Evolutionary conservation across 345 rosid genomes (phyloP), one percentile per base, ranked within the genome.

Genomic region (Gossypium herbaceum): DNA sequence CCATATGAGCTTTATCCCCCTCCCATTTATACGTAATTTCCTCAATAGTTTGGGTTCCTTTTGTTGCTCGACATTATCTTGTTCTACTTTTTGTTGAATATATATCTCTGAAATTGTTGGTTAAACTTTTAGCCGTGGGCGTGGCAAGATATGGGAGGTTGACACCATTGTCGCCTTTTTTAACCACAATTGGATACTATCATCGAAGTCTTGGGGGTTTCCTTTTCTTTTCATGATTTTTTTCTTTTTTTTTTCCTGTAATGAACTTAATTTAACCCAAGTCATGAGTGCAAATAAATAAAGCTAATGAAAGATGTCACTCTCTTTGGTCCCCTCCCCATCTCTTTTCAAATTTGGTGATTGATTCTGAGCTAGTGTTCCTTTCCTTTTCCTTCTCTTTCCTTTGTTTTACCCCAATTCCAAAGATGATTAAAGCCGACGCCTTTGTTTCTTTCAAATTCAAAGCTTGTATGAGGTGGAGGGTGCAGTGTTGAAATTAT

Each of bases 311-410:
- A 58, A 22, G 29, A 56, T 72, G 78, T 34, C 62, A 56, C 4
- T 9, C 22, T 58, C 13, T 2, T 20, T 56, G 12, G 16, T 13
- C 52, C 71, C 56, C 12, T 67, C 51, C 17, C 75, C 71, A 50
- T 62, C 52, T 56, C 73, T 48, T 72, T 47, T 72, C 68, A 56
- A 65, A 19, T 59, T 19, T 48, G 52, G 62, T 70, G 9, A 2
- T 9, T 41, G 19, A 16, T 13, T 51, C 20, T 61, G 34, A 19
- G 34, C 34, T 55, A 1, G 2, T 56, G 10, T 7, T 20, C 2
- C n/a, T 10, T 65, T 27, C 4, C 2, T 2, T 57, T 27, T 29
- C 34, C 34, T 29, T 22, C 12, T 5, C 1, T 59, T 68, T 51
- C 13, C 9, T 12, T 13, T 22, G 13, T 2, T 57, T 57, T 6